Evolutionary conservation across 345 rosid species (phyloP), one percentile per base, ranked within the genome.

Genomic region (Anastatica hierochuntica): DNA sequence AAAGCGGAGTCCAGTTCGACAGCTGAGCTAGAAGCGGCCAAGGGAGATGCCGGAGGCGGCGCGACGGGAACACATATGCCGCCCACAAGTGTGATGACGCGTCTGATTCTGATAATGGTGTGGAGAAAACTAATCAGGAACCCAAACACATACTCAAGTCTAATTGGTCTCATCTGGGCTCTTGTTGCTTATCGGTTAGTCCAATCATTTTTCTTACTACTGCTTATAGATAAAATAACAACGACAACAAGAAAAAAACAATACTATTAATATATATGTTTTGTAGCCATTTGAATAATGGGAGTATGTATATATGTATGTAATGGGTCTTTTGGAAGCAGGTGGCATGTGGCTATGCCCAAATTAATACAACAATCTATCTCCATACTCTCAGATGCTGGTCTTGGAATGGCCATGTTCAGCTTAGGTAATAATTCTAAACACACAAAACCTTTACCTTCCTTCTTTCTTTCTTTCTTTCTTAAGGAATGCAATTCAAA

Each of bases 351-450:
- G 83, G 63, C 66, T 54, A 87, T 90, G 98, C 98, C 98, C 4
- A 77, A 81, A 63, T 68, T 90, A 47, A 26, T 90, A 57, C 72
- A 79, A 56, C 45, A 72, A 73, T 90, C 98, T 29, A 90, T 90
- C 68, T 73, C 88, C 59, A 90, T 90, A 52, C 84, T 90, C 68
- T 90, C 98, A 23, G 96, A 90, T 76, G 98, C 98, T 50, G 98
- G 98, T 48, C 88, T 90, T 30, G 98, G 98, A 70, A 90, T 90
- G 98, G 98, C 98, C 49, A 90, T 90, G 98, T 90, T 90, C 77
- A 90, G 98, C 70, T 83, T 90, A 44, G 98, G 98, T 87, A 66
- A 74, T 4, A 10, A 31, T 2, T 11, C n/a, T 2, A 31, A 31
- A 2, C 2, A 9, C 36, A 35, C 42, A 19, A 14, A 43, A 1